A percentile compares a stretch with the other conserved stretches of the same genome.
Evolutionary conservation across 2,329 filamentous ascomycete genomes (phyloP).

Genomic region (Colletotrichum truncatum): DNA sequence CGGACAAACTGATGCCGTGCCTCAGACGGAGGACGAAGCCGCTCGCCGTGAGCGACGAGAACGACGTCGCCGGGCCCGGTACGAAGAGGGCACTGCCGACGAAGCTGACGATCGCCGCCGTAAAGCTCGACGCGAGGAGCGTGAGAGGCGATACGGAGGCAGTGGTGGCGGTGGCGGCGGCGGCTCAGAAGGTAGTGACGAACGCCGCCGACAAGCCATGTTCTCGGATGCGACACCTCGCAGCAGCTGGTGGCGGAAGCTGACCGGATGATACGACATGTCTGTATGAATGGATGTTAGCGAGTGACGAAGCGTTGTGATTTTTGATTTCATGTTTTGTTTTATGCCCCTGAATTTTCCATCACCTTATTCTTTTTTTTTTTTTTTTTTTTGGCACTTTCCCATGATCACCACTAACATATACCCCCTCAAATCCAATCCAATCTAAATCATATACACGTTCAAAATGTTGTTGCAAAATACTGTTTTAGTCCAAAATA

Average conservation of each 20-base stretch:
- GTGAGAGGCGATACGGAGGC: constrained; percentile 38
- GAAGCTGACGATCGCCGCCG: constrained; percentile 54
- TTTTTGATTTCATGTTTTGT: constrained; percentile 16
- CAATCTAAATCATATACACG: background rate
- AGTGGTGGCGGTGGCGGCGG: constrained; percentile 34
- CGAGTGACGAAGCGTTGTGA: constrained; percentile 19
- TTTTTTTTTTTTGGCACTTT: background rate
- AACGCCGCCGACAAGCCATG: constrained; percentile 51
- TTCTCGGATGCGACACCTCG: constrained; percentile 56
- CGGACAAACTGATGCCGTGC: constrained; percentile 44
- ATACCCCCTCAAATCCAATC: background rate
- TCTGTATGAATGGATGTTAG: constrained; percentile 23
- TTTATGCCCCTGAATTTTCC: too few relatives aligned
- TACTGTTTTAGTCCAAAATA: background rate
- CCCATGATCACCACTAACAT: background rate
- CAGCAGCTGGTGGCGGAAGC: constrained; percentile 69
- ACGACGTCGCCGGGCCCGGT: constrained; percentile 53
- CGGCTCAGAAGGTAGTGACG: constrained; percentile 54
- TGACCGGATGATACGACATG: constrained; percentile 48
- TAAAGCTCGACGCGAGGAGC: constrained; percentile 55
- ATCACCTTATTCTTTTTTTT: too few relatives aligned
- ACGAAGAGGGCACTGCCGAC: constrained; percentile 51
- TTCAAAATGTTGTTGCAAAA: background rate
- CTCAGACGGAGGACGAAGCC: constrained; percentile 54
- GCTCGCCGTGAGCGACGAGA: constrained; percentile 59